Base-by-base conservation (phyloP, 441 rosid genomes). In the Mallotus repandus region DNA sequence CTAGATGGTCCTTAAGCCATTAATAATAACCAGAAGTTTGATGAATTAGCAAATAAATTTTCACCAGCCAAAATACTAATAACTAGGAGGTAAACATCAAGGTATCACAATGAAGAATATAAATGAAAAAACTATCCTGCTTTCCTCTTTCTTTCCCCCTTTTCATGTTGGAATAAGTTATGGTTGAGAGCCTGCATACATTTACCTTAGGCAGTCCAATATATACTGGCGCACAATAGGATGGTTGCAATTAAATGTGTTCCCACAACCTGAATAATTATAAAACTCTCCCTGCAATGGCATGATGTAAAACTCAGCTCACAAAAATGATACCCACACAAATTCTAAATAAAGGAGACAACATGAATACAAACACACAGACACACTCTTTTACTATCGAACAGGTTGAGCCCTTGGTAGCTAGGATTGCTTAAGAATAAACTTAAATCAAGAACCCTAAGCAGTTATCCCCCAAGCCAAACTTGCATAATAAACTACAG, bases 261-360 rank as follows among this genome's bases (percentile, higher is more conserved):
- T 95, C 70, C 99, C 99, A 81, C 98, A 95, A 61, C 99, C 99
- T 45, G 99, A 93, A 87, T 95, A 93, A 70, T 95, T 95, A 79
- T 95, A 95, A 89, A 88, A 95, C 83, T 95, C 97, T 63, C 99
- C 98, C 99, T 95, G 84, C 45, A 71, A 84, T 64, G 75, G 58
- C 71, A 84, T 63, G 66, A 70, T 52, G 59, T 19, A 78, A 76
- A 32, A 77, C 35, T 74, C 48, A 68, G 71, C 69, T 46, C 53
- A 63, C 41, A 38, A 38, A 38, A 38, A 75, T 64, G 52, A 55
- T 43, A 15, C 8, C 18, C 4, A 35, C 2, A 13, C 15, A 66
- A 58, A 19, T 32, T 56, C 43, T 38, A 53, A 48, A 19, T 25
- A n/a, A 73, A 71, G 58, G 45, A 68, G 53, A 58, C 48, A 19